Conservation (phyloP, 2,329 filamentous ascomycete species). For the Fusarium lyarnte region DNA sequence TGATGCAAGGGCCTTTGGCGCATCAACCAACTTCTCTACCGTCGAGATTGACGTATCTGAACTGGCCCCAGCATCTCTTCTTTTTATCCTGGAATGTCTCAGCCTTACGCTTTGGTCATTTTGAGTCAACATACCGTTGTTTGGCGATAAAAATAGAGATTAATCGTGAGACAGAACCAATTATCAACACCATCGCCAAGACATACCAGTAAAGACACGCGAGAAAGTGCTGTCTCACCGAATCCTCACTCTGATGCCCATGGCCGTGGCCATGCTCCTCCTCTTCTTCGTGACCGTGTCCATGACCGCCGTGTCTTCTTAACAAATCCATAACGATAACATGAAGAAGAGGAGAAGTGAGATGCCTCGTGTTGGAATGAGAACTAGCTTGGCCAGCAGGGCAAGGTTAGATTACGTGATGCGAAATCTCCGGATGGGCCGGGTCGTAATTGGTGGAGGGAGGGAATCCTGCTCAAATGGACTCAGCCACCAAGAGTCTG, state of each 20-base stretch:
- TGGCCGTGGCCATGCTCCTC: constrained; percentile 34
- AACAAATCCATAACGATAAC: constrained; percentile 27
- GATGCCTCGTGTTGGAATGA: constrained; percentile 15
- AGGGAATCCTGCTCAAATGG: constrained; percentile 40
- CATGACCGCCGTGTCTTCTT: constrained; percentile 37
- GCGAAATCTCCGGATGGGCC: constrained; percentile 6
- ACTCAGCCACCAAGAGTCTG: constrained; percentile 17
- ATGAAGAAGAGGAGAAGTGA: neutral
- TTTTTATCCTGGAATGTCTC: constrained; percentile 23
- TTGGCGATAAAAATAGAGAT: constrained; percentile 30
- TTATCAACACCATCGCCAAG: constrained; percentile 25
- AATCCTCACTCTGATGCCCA: constrained; percentile 39
- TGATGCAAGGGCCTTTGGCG: constrained; percentile 10
- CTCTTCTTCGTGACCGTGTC: constrained; percentile 27
- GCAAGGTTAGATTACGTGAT: constrained; percentile 39
- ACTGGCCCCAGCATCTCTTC: constrained; percentile 22
- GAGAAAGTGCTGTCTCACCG: constrained; percentile 39
- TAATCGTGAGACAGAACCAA: constrained; percentile 28
- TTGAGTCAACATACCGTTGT: constrained; percentile 33
- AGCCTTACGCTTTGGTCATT: neutral
- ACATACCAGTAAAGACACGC: constrained; percentile 42
- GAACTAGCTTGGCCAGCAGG: constrained; percentile 15
- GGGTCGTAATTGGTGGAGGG: constrained; percentile 25
- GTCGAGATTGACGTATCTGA: constrained; percentile 18
- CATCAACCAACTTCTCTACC: constrained; percentile 30